These are phyloP conservation scores for Cucurbita moschata DNA, from an alignment of 306 rosid genomes.

Conservation along the genomic window DNA sequence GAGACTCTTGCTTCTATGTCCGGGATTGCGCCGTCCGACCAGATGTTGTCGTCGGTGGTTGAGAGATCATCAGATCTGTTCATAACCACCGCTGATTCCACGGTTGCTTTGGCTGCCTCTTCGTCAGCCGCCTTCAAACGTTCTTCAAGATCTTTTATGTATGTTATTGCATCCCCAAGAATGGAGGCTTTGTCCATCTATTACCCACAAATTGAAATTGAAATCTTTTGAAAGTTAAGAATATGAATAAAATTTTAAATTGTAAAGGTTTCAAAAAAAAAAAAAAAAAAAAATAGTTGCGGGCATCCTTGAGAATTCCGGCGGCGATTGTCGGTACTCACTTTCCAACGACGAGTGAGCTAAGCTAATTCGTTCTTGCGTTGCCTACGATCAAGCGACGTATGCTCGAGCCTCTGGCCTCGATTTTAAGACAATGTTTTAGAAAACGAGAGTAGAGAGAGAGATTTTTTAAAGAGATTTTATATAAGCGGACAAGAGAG, in stretches of 20 bases:
- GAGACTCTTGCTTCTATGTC: constrained; percentile 10
- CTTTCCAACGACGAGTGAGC: no score
- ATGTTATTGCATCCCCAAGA: constrained; percentile 60
- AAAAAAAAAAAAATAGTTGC: no score
- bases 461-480: no score
- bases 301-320: no score
- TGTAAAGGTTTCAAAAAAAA: no score
- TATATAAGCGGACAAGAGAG: no score
- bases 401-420: no score
- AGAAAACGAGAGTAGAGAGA: no score
- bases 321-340: no score
- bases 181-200: constrained; percentile 89
- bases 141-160: constrained; percentile 49
- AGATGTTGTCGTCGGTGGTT: neutral
- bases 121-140: constrained; percentile 40
- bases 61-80: neutral
- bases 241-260: neutral
- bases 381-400: no score
- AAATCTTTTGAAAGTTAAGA: neutral
- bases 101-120: constrained; percentile 24
- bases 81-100: constrained; percentile 13
- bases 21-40: neutral
- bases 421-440: no score
- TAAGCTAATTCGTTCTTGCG: no score
- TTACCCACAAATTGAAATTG: neutral